Percentiles rank a stretch among this genome's conserved stretches.
Evolutionary conservation across 371 early-diverging fungal species (phyloP).

Genomic region (Batkoa obscura): DNA sequence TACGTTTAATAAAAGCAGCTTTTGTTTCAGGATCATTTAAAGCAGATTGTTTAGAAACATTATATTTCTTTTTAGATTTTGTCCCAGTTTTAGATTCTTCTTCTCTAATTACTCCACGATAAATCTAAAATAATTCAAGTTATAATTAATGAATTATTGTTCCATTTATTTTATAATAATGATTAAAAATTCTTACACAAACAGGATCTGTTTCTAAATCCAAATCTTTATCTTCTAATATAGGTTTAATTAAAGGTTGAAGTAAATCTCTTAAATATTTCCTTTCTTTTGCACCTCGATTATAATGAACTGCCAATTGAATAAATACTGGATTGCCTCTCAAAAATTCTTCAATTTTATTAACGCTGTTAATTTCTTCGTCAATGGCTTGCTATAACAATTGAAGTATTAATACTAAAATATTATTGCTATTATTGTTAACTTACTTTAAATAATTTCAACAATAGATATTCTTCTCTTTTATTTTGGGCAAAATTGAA

Average conservation of each 20-base stretch:
- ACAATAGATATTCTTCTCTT: conserved; percentile 91
- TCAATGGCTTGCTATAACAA: conserved; percentile 48
- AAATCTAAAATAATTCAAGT: conserved; percentile 27
- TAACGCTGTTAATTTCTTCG: conserved; percentile 67
- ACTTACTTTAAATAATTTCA: conserved; percentile 76
- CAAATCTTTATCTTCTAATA: conserved; percentile 51
- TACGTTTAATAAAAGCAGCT: conserved; percentile 45
- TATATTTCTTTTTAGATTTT: conserved; percentile 48
- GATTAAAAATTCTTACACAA: conserved; percentile 16
- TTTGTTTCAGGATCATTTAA: conserved; percentile 69
- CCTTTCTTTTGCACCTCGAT: conserved; percentile 87
- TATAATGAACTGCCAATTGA: conserved; percentile 82
- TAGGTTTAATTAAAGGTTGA: conserved; percentile 53
- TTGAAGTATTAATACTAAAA: background rate
- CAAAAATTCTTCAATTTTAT: conserved; percentile 74
- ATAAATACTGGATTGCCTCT: conserved; percentile 87
- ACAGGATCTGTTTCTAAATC: conserved; percentile 86
- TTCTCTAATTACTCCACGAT: conserved; percentile 64
- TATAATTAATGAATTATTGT: background rate
- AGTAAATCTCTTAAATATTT: conserved; percentile 73
- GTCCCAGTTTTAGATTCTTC: conserved; percentile 82
- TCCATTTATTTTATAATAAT: background rate
- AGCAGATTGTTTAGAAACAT: conserved; percentile 65
- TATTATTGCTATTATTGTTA: background rate
- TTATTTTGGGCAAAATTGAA: conserved; percentile 91